Conservation (phyloP, 2,329 filamentous ascomycete species). For the Neofusicoccum ribis region DNA sequence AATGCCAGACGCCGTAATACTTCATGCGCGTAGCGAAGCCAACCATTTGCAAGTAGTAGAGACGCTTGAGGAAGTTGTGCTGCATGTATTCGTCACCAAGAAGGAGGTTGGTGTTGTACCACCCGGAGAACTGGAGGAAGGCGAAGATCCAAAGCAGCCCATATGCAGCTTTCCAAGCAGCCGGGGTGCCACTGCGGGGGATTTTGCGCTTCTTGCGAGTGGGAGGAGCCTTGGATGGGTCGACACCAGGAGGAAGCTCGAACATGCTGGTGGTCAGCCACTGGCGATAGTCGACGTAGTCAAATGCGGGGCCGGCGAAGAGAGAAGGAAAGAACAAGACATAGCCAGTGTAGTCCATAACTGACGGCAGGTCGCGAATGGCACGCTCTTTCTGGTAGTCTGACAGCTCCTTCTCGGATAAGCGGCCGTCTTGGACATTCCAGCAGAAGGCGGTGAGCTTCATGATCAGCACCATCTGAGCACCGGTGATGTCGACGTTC, state of each 20-base stretch:
- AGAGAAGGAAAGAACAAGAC: conserved; percentile 93
- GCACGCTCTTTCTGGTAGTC: conserved; percentile 83
- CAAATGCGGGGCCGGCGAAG: conserved; percentile 88
- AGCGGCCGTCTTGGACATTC: conserved; percentile 91
- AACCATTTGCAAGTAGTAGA: conserved; percentile 82
- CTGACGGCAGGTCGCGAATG: conserved; percentile 68
- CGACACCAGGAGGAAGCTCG: conserved; percentile 75
- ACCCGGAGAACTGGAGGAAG: conserved; percentile 71
- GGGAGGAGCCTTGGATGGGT: conserved; percentile 79
- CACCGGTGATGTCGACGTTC: conserved; percentile 82
- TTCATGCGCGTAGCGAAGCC: conserved; percentile 81
- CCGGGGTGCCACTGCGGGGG: conserved; percentile 84
- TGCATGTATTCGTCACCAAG: conserved; percentile 66
- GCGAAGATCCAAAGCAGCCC: conserved; percentile 78
- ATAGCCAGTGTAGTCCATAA: conserved; percentile 85
- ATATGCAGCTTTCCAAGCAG: conserved; percentile 69
- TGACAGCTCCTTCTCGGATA: conserved; percentile 76
- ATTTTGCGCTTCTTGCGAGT: conserved; percentile 91
- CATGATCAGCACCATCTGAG: conserved; percentile 98
- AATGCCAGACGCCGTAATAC: conserved; percentile 93
- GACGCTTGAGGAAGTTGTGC: conserved; percentile 68
- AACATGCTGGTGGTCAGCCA: conserved; percentile 98
- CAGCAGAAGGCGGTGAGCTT: conserved; percentile 96
- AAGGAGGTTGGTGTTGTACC: conserved; percentile 65
- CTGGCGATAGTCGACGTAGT: conserved; percentile 86